phyloP scores from a whole-genome alignment of 2,329 filamentous ascomycete genomes.

The Neoarthrinium moseri region DNA sequence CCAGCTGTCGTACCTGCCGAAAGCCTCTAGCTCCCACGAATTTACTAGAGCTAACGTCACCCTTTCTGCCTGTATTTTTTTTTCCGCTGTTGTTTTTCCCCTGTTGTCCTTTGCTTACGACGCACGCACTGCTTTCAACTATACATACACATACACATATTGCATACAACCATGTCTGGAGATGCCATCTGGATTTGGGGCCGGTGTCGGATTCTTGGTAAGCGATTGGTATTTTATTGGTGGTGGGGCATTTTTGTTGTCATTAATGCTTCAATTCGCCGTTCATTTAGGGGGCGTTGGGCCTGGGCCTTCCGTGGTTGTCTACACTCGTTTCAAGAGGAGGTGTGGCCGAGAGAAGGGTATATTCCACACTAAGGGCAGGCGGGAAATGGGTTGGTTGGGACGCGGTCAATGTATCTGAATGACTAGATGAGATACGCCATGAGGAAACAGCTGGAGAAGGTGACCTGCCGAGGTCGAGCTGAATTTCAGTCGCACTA shows the following conservation, averaged over 20 bases:
- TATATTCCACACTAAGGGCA: too few species aligned
- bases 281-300: slow-evolving; percentile 6
- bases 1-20: background rate
- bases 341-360: too few species aligned
- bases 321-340: slow-evolving; percentile 2
- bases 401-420: too few species aligned
- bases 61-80: slow-evolving; percentile 10
- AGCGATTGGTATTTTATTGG: background rate
- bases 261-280: too few species aligned
- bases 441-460: too few species aligned
- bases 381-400: too few species aligned
- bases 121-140: slow-evolving; percentile 7
- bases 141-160: slow-evolving; percentile 13
- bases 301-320: background rate
- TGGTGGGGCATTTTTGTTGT: too few species aligned
- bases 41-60: slow-evolving; percentile 4
- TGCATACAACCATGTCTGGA: slow-evolving; percentile 1
- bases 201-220: background rate
- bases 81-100: background rate
- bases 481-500: too few species aligned
- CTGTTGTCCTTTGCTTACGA: background rate
- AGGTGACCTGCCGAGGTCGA: too few species aligned
- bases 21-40: background rate
- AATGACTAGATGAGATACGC: too few species aligned
- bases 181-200: background rate